Evolutionary conservation across 2,329 filamentous ascomycete species (phyloP), one percentile per base, ranked within the genome.

Genomic region (Fusarium sp.): DNA sequence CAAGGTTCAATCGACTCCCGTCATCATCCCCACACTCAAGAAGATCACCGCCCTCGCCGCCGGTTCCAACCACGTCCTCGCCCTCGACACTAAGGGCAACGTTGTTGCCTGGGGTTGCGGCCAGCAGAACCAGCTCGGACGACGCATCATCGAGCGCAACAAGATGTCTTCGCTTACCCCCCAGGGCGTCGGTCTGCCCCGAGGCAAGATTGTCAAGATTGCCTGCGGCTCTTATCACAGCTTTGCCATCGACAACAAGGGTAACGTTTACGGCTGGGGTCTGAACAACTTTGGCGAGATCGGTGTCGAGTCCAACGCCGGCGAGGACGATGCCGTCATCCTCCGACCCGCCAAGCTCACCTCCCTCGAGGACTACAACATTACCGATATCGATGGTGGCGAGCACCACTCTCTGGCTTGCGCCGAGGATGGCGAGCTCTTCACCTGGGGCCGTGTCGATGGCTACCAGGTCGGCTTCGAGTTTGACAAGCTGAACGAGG

Each of bases 261-360:
- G 91, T 42, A 87, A 89, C 33, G 92, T 96, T 35, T 97, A 91
- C 83, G 90, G 91, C 0, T 97, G 95, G 94, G 95, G 95, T 27
- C 86, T 96, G 33, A 97, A 97, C 87, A 95, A 93, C 83, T 97
- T 94, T 82, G 93, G 92, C 72, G 92, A 97, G 84, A 94, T 93
- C 18, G 94, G 85, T 6, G 90, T 93, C 61, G 86, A 86, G 60
- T 86, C 88, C 62, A 88, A 93, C 67, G 85, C 84, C 38, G 81
- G 85, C 22, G 81, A 83, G 69, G 83, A 87, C 20, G 88, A 89
- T 31, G 92, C 91, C 63, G 94, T 92, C 70, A 89, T 97, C 60
- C 88, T 93, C n/a, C 89, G 90, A 75, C 93, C 95, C 4, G 90
- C 89, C 47, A 85, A 92, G 61, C 89, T 98, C 29, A 84, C 89